A percentile compares a stretch with the other conserved stretches of the same genome.
phyloP scores from a whole-genome alignment of 192 early-diverging fungal genomes.

The Podochytrium sp. region DNA sequence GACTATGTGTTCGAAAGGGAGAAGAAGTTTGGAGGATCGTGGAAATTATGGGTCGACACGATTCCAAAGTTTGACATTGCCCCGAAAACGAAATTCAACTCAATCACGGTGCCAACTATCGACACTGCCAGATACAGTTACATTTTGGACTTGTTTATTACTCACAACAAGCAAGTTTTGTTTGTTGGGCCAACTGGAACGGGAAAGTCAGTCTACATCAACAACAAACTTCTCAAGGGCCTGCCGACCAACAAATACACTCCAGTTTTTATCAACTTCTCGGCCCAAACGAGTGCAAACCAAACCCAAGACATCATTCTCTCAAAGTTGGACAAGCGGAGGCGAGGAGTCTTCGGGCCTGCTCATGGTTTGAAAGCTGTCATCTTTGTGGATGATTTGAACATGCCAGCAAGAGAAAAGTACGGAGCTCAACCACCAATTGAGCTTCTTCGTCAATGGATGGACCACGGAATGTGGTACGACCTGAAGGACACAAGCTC shows the following conservation, averaged over 20 bases:
- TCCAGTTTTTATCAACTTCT: conserved; percentile 69
- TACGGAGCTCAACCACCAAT: conserved; percentile 68
- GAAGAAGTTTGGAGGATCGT: conserved; percentile 55
- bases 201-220: conserved; percentile 62
- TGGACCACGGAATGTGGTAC: conserved; percentile 57
- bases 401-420: conserved; percentile 66
- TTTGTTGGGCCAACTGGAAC: conserved; percentile 64
- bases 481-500: conserved; percentile 61
- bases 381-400: conserved; percentile 68
- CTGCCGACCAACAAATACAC: conserved; percentile 54
- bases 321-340: conserved; percentile 59
- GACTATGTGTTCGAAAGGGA: conserved; percentile 65
- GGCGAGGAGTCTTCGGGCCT: conserved; percentile 60
- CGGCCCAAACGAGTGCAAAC: conserved; percentile 63
- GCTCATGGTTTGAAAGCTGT: conserved; percentile 55
- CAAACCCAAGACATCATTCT: conserved; percentile 66
- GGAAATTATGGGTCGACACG: conserved; percentile 62
- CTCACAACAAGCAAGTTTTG: conserved; percentile 56
- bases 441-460: conserved; percentile 63
- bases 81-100: conserved; percentile 55
- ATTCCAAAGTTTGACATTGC: conserved; percentile 59
- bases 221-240: conserved; percentile 61
- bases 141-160: conserved; percentile 55
- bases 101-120: conserved; percentile 62
- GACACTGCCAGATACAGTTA: conserved; percentile 60